phyloP scores from a whole-genome alignment of 106 monocot genomes.

The Dendrobium chrysotoxum region DNA sequence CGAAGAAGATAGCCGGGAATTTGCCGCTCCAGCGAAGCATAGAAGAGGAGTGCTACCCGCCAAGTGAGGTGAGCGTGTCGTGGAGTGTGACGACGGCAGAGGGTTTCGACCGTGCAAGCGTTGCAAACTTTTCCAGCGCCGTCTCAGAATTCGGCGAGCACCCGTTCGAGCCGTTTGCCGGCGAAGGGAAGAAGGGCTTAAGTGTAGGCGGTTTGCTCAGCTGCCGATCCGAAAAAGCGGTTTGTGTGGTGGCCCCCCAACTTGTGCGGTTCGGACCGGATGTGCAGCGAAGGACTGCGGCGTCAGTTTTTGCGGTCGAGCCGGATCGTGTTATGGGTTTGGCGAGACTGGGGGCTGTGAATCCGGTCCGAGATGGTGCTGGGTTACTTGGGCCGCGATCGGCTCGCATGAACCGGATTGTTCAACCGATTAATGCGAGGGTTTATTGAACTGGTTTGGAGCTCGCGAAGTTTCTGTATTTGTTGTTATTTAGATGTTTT shows the following conservation, averaged over 20 bases:
- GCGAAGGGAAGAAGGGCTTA: slow-evolving; percentile 2
- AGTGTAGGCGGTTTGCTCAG: slow-evolving; percentile 28
- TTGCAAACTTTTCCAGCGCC: slow-evolving; percentile 52
- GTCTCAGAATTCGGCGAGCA: slow-evolving; percentile 26
- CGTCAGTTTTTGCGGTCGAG: not conserved
- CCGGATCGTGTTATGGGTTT: not conserved
- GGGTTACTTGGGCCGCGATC: not conserved
- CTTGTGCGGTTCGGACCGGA: slow-evolving; percentile 25
- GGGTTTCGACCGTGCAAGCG: slow-evolving; percentile 43
- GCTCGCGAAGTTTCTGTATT: not conserved
- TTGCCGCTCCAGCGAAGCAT: slow-evolving; percentile 3
- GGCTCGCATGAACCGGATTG: not conserved
- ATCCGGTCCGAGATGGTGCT: not conserved
- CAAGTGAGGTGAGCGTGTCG: slow-evolving; percentile 74
- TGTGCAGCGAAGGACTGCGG: not conserved
- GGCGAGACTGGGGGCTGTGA: not conserved
- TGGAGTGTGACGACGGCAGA: slow-evolving; percentile 79
- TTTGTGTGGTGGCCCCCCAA: slow-evolving; percentile 32
- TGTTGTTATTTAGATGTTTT: not conserved
- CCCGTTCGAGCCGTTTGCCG: not conserved
- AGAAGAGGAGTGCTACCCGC: slow-evolving; percentile 33
- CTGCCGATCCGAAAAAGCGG: slow-evolving; percentile 51
- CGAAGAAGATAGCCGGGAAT: not conserved
- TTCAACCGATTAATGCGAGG: slow-evolving; percentile 2
- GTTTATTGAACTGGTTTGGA: not conserved